Evolutionary conservation across 257 asterid genomes (phyloP), one percentile per base, ranked within the genome.

Genomic region (Paulownia fortunei): DNA sequence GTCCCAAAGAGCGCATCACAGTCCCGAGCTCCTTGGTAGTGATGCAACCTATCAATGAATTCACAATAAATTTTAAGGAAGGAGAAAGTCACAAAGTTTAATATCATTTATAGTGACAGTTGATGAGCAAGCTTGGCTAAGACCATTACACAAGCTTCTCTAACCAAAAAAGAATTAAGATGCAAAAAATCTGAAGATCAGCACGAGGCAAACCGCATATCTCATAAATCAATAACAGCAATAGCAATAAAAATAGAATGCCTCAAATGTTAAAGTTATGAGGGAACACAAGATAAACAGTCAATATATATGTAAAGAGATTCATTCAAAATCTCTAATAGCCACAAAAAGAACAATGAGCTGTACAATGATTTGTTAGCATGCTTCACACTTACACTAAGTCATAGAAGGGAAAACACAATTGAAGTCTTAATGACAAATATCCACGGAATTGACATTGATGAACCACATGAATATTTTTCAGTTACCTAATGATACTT

Each of bases 1-100:
- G 90, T 51, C 89, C 86, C 87, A 88, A 74, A 8, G 92, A 84
- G n/a, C 90, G 90, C 92, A 88, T 88, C 72, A 88, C 90, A 37
- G 87, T 86, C 41, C 92, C 92, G 8, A 88, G 83, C 62, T 88
- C 92, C 84, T 80, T 88, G 26, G 87, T 86, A 52, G 92, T 86
- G 82, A 88, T 86, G 86, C 89, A 82, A 84, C 90, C 89, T 88
- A 79, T 76, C 56, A 55, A 30, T 26, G 42, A 42, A 68, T 66
- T 65, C 49, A 52, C 23, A 58, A 32, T 19, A 23, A 16, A 68
- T 39, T 72, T 46, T 46, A 55, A 76, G 68, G 36, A 24, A 60
- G 23, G n/a, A 39, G 55, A 37, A 55, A 19, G 36, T 6, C 2
- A 21, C 56, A 60, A 51, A 16, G 52, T 23, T 23, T n/a, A 51